Evolutionary conservation across 2,329 filamentous ascomycete genomes (phyloP).

Genomic region (Alternaria infectoria): DNA sequence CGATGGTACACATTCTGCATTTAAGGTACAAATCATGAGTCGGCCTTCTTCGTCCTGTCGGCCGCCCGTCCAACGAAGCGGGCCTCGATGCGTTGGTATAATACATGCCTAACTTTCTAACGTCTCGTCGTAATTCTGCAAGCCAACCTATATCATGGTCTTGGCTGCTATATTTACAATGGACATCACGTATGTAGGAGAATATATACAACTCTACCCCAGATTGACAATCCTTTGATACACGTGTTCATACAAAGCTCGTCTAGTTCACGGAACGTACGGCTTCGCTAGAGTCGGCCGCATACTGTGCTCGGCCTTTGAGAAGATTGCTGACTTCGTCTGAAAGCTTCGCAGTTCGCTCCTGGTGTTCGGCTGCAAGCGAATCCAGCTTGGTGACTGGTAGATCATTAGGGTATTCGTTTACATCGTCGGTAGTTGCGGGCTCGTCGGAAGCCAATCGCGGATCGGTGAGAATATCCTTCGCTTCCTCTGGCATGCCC

Average conservation of each 20-base stretch:
- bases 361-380: neutral
- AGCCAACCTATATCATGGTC: neutral
- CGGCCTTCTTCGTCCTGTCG: neutral
- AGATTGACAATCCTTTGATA: neutral
- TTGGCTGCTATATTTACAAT: neutral
- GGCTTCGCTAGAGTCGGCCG: neutral
- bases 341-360: neutral
- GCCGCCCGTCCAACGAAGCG: neutral
- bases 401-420: conserved; percentile 26
- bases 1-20: neutral
- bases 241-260: neutral
- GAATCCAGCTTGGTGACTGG: neutral
- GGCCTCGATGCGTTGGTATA: neutral
- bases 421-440: conserved; percentile 17
- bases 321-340: conserved; percentile 1
- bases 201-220: neutral
- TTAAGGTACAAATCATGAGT: neutral
- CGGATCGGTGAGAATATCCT: conserved; percentile 23
- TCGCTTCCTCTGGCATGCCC: conserved; percentile 15
- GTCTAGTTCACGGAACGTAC: neutral
- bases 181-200: neutral
- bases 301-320: neutral
- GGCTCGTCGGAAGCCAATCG: conserved; percentile 8
- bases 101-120: conserved; percentile 8
- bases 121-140: neutral